Evolutionary conservation across 176 grass and related monocot species (phyloP).

Genomic region (Musa beccarii): DNA sequence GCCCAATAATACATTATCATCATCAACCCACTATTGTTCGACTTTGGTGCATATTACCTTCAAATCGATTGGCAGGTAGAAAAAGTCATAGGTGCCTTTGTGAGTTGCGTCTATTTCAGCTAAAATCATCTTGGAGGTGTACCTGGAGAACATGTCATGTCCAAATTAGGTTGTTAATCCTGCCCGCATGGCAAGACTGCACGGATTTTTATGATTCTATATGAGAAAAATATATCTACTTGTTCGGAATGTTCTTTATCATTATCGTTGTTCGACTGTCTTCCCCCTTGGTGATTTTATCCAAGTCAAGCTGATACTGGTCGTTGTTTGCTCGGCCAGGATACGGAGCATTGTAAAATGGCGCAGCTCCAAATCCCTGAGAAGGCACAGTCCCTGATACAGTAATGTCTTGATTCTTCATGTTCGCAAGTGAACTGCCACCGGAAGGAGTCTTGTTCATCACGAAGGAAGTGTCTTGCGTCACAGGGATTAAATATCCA

Average conservation of each 20-base stretch:
- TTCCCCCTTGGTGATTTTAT: slow-evolving; percentile 39
- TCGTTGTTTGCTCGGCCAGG: slow-evolving; percentile 21
- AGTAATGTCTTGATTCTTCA: slow-evolving; percentile 17
- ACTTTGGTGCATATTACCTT: slow-evolving; percentile 20
- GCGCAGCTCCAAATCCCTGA: slow-evolving; percentile 5
- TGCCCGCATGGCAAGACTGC: background rate
- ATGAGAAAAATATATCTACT: background rate
- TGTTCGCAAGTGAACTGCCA: slow-evolving; percentile 22
- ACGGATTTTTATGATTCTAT: background rate
- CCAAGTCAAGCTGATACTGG: slow-evolving; percentile 42
- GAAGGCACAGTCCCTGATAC: slow-evolving; percentile 17
- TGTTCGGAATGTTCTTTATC: slow-evolving; percentile 46
- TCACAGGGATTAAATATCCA: slow-evolving; percentile 21
- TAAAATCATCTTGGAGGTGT: slow-evolving; percentile 41
- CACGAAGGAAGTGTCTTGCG: slow-evolving; percentile 21
- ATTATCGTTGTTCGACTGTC: slow-evolving; percentile 42
- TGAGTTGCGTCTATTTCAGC: slow-evolving; percentile 39
- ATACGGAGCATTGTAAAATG: slow-evolving; percentile 19
- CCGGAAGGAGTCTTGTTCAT: slow-evolving; percentile 27
- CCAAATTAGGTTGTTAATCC: background rate
- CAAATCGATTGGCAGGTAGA: slow-evolving; percentile 41
- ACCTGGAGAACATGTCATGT: slow-evolving; percentile 24
- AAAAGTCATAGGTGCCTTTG: slow-evolving; percentile 35
- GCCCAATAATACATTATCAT: background rate
- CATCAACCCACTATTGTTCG: background rate